Conservation (phyloP, 495 filamentous ascomycete species). For the Aspergillus saccharolyticus region DNA sequence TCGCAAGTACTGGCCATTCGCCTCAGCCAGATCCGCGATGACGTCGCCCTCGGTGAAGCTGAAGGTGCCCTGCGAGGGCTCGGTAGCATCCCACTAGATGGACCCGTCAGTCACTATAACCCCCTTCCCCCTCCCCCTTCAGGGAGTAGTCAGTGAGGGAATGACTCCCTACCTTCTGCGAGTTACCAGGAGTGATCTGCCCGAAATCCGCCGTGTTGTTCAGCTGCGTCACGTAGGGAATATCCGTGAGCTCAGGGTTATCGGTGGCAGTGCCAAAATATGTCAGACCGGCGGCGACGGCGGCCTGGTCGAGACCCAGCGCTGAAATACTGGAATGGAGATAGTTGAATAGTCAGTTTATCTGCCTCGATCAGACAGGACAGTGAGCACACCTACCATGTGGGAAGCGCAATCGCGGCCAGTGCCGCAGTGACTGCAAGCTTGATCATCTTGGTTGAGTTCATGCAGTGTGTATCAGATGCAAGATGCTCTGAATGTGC, state of each 20-base stretch:
- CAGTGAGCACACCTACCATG: slow-evolving; percentile 14
- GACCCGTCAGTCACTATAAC: not conserved
- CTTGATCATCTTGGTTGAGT: slow-evolving; percentile 21
- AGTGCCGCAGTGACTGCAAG: slow-evolving; percentile 21
- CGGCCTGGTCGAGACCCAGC: slow-evolving; percentile 45
- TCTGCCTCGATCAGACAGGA: slow-evolving; percentile 3
- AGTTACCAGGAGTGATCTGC: slow-evolving; percentile 55
- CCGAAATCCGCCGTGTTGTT: slow-evolving; percentile 53
- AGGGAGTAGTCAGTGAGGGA: too few species aligned
- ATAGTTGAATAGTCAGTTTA: too few species aligned
- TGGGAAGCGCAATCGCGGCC: slow-evolving; percentile 23
- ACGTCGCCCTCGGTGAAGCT: slow-evolving; percentile 3
- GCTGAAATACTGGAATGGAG: slow-evolving; percentile 16
- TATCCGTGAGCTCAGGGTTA: slow-evolving; percentile 48
- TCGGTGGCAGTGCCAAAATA: slow-evolving; percentile 60
- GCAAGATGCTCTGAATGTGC: not conserved
- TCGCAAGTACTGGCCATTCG: slow-evolving; percentile 6
- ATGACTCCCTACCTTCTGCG: slow-evolving; percentile 42
- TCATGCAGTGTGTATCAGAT: not conserved
- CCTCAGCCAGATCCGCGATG: slow-evolving; percentile 9
- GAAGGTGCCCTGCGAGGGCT: slow-evolving; percentile 7
- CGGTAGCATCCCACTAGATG: slow-evolving; percentile 33
- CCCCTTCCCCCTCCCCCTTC: too few species aligned
- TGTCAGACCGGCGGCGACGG: slow-evolving; percentile 43
- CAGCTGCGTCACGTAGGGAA: slow-evolving; percentile 40